Evolutionary conservation across 140 eudicot species (phyloP).

Genomic region (Anethum foeniculum): DNA sequence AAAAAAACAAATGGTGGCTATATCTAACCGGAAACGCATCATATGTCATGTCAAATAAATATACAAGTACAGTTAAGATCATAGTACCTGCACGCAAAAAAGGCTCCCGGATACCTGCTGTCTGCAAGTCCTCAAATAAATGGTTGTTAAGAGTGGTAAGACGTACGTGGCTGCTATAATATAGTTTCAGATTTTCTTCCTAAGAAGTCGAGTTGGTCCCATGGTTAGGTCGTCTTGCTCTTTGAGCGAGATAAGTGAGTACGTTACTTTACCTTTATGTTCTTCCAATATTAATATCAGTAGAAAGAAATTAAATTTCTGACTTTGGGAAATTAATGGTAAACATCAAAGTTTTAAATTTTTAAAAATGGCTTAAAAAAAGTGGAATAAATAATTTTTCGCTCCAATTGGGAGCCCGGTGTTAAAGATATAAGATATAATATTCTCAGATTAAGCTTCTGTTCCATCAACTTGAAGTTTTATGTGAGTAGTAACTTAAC

Average conservation of each 20-base stretch:
- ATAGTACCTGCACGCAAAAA: constrained; percentile 5
- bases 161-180: background rate
- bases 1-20: background rate
- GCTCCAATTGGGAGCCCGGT: background rate
- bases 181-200: background rate
- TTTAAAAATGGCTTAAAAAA: too few species aligned
- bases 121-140: constrained; percentile 1
- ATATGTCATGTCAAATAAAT: background rate
- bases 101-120: background rate
- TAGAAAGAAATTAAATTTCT: too few species aligned
- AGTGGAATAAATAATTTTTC: background rate
- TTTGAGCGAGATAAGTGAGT: too few species aligned
- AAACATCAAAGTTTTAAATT: background rate
- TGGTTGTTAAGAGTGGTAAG: background rate
- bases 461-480: background rate
- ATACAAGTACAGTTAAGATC: background rate
- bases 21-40: background rate
- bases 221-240: too few species aligned
- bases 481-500: background rate
- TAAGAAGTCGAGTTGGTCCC: too few species aligned
- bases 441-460: background rate
- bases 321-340: background rate
- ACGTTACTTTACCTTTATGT: background rate
- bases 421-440: background rate
- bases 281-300: background rate